Evolutionary conservation across 2,329 filamentous ascomycete genomes (phyloP), one percentile per base, ranked within the genome.

Genomic region (Xylariaceae sp.): DNA sequence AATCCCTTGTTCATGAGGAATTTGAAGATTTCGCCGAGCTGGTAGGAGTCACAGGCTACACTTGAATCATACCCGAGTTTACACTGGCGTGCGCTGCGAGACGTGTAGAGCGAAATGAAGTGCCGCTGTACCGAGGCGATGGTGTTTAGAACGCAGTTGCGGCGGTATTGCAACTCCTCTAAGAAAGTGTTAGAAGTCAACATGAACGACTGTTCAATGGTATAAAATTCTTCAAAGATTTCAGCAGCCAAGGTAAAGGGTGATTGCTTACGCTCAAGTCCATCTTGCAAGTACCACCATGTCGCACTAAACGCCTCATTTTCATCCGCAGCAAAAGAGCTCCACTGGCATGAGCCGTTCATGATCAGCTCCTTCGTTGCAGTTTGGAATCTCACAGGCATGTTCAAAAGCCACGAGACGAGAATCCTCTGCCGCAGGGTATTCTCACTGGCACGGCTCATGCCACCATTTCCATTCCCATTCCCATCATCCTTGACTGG

Each of bases 1-100:
- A 88, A 78, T 27, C 78, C 75, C 56, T 82, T 81, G 56, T 76
- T 75, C 12, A 74, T 70, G 33, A 90, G 78, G 66, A 90, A 90
- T 57, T 82, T 83, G 55, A 89, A 69, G 75, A 88, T 88, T 68
- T 90, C 86, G 18, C 87, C 87, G 1, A 91, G 77, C 67, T 91
- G 87, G 61, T 86, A 91, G 2, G 82, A 84, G 68, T 91, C 87
- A 65, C 87, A 90, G 39, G 86, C 81, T 2, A 78, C 68, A 53
- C 82, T 87, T 2, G 82, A 83, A 61, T 89, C 86, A 66, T 90
- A 90, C 45, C 87, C 86, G 0, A 89, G 75, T 59, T 82, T 82
- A 66, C 87, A 90, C 63, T 90, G 87, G 7, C 72, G 68, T 31
- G 70, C 44, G 22, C 74, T 67, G 27, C 75, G 75, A 10, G 85